A percentile compares a stretch with the other conserved stretches of the same genome.
phyloP scores from a whole-genome alignment of 2,329 filamentous ascomycete genomes.

The Fusarium drepaniforme region DNA sequence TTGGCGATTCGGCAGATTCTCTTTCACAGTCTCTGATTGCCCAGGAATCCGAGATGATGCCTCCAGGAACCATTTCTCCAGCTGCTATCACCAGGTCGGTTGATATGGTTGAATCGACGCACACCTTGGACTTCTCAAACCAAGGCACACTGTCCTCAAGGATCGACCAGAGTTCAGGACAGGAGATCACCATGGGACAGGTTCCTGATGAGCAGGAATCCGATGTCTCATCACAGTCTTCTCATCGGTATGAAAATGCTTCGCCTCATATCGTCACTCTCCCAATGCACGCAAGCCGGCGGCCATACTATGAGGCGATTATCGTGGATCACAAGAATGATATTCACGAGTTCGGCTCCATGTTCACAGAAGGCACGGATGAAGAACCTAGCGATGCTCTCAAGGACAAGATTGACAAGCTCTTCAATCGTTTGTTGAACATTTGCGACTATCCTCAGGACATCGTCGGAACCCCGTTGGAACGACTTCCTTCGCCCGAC shows the following conservation, averaged over 20 bases:
- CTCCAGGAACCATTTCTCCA: constrained; percentile 52
- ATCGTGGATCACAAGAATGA: constrained; percentile 58
- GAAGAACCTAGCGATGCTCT: constrained; percentile 54
- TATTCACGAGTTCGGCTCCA: constrained; percentile 59
- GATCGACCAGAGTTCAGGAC: constrained; percentile 38
- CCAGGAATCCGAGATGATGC: constrained; percentile 26
- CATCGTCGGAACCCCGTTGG: constrained; percentile 57
- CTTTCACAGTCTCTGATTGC: constrained; percentile 37
- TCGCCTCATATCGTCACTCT: constrained; percentile 66
- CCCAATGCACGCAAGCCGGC: constrained; percentile 65
- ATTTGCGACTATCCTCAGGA: constrained; percentile 70
- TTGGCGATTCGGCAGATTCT: constrained; percentile 29
- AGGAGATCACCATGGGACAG: constrained; percentile 45
- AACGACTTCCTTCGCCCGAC: constrained; percentile 53
- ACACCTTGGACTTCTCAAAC: constrained; percentile 36
- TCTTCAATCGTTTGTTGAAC: constrained; percentile 64
- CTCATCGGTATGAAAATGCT: constrained; percentile 10
- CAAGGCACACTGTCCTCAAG: constrained; percentile 32
- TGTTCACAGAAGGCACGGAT: constrained; percentile 56
- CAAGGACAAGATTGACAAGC: constrained; percentile 60
- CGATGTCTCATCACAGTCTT: constrained; percentile 34
- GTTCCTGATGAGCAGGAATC: constrained; percentile 38
- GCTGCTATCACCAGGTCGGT: constrained; percentile 52
- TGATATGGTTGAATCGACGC: constrained; percentile 36
- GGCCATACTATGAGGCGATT: constrained; percentile 64